phyloP scores from a whole-genome alignment of 2,329 filamentous ascomycete species.

The Biscogniauxia mediterranea region DNA sequence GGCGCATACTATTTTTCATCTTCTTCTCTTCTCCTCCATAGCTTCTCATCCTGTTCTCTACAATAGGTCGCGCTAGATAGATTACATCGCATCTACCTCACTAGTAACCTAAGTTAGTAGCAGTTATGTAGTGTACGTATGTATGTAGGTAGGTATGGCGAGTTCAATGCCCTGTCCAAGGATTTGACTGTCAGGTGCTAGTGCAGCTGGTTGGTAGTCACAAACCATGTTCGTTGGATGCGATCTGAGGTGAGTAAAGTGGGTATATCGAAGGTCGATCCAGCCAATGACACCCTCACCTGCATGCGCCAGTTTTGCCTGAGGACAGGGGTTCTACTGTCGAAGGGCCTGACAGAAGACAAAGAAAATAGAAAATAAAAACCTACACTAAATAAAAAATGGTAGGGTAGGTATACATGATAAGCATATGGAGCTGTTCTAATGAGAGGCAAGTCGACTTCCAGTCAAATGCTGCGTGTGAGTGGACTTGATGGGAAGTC shows the following conservation, averaged over 20 bases:
- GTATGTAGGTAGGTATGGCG: not conserved
- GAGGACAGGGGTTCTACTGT: conserved; percentile 26
- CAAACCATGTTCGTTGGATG: conserved; percentile 29
- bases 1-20: not conserved
- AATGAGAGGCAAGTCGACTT: conserved; percentile 19
- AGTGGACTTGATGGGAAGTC: conserved; percentile 14
- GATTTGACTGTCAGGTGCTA: conserved; percentile 23
- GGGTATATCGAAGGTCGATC: conserved; percentile 29
- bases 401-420: conserved; percentile 20
- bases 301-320: conserved; percentile 31
- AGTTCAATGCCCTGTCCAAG: conserved; percentile 6
- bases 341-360: conserved; percentile 21
- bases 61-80: not conserved
- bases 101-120: not conserved
- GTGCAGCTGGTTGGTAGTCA: conserved; percentile 25
- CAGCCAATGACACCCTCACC: conserved; percentile 25
- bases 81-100: not conserved
- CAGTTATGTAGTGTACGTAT: not conserved
- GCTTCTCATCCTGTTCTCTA: not conserved
- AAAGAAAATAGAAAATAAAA: conserved; percentile 12
- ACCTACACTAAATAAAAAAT: conserved; percentile 17
- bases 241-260: conserved; percentile 33
- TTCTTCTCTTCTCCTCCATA: not conserved
- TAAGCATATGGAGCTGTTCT: conserved; percentile 17
- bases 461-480: conserved; percentile 15